Evolutionary conservation across 2,329 filamentous ascomycete species (phyloP).

Genomic region (Aspergillus fumigatus): DNA sequence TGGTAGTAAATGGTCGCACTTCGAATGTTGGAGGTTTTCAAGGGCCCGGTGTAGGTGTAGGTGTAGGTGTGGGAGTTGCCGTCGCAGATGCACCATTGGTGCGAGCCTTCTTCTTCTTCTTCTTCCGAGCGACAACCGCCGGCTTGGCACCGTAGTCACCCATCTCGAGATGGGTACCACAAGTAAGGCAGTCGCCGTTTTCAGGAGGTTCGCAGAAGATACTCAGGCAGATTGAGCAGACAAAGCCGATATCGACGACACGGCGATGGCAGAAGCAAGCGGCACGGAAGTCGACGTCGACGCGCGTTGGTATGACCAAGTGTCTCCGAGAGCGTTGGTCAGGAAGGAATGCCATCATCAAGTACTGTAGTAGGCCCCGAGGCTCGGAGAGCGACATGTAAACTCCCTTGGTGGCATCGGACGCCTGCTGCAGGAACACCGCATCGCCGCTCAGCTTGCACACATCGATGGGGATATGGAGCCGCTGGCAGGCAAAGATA

Average conservation of each 20-base stretch:
- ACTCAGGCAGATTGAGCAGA: conserved; percentile 93
- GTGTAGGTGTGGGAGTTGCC: conserved; percentile 56
- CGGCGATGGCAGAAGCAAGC: conserved; percentile 94
- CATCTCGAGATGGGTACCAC: conserved; percentile 72
- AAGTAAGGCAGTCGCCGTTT: conserved; percentile 72
- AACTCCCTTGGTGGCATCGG: conserved; percentile 65
- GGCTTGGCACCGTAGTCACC: conserved; percentile 71
- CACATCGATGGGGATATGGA: conserved; percentile 87
- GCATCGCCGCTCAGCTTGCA: conserved; percentile 79
- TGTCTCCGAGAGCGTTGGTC: conserved; percentile 61
- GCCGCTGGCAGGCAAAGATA: conserved; percentile 89
- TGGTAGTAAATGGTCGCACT: neutral
- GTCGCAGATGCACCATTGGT: conserved; percentile 45
- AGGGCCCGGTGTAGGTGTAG: conserved; percentile 38
- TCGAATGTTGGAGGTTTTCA: conserved; percentile 11
- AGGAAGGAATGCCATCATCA: conserved; percentile 90
- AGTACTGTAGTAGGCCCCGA: conserved; percentile 76
- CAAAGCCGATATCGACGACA: conserved; percentile 87
- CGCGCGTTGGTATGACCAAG: conserved; percentile 73
- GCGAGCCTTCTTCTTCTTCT: conserved; percentile 71
- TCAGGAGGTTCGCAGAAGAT: conserved; percentile 73
- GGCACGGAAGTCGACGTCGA: conserved; percentile 92
- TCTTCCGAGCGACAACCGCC: conserved; percentile 66
- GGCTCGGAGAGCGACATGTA: conserved; percentile 62
- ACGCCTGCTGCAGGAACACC: conserved; percentile 90